Evolutionary conservation across 1,284 basidiomycete species (phyloP), one percentile per base, ranked within the genome.

Genomic region (Omphalotus olearius): DNA sequence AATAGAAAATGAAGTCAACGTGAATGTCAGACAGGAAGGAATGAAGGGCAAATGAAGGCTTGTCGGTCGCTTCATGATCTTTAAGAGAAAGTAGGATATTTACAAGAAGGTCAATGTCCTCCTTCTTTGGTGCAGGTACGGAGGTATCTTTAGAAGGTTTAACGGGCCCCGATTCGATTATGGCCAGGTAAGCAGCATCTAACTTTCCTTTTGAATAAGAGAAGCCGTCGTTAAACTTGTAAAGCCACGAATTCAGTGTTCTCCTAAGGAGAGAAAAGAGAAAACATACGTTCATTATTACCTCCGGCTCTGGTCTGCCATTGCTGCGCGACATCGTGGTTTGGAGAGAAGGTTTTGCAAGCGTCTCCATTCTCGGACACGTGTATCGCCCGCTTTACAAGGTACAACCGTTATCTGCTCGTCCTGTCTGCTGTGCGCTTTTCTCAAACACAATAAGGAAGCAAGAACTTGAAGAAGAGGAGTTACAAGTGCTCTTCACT

Each of bases 71-170:
- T 33, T 11, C 14, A 25, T 4, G 30, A 33, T 2, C 5, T n/a
- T 30, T n/a, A 25, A 33, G 28, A 9, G 33, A 6, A 50, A 23
- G 23, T 17, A 18, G 30, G 38, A 16, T 17, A 68, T 76, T 59
- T 57, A 85, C 84, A 51, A 87, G 77, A 3, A 85, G 56, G 51
- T 86, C 83, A 1, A 86, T 67, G 57, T 86, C 82, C 54, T 85
- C 83, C 48, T 75, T 72, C 62, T 83, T 85, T 9, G 56, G 38
- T 9, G 67, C 63, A 17, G 64, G 59, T 0, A 71, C 64, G 39
- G 75, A 70, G 14, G 45, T 13, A 35, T 71, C 69, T 42, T 69
- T 66, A 1, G 62, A 44, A 6, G 70, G 55, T 56, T 80, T 82
- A 3, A 69, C 57, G 17, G 75, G 71, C 1, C 75, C 65, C 55